Evolutionary conservation across 306 rosid genomes (phyloP).

Genomic region (Prosopis cineraria): DNA sequence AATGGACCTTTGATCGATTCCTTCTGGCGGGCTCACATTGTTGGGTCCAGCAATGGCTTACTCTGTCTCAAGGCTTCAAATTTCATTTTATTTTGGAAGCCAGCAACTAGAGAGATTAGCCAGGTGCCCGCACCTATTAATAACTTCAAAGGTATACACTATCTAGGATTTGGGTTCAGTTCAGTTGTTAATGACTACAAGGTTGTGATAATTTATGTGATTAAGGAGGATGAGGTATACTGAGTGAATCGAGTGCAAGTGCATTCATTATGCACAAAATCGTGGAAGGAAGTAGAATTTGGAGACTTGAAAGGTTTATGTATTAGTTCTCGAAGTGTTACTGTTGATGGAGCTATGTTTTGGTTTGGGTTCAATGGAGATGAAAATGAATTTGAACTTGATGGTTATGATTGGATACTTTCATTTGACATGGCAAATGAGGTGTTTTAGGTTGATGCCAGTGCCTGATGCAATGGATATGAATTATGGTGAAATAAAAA

Average conservation of each 20-base stretch:
- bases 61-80: background rate
- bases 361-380: background rate
- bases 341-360: background rate
- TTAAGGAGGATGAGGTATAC: rapidly evolving
- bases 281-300: background rate
- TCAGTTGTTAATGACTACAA: background rate
- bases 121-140: background rate
- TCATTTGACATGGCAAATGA: background rate
- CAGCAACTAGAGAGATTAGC: background rate
- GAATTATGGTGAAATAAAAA: background rate
- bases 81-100: background rate
- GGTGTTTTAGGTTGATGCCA: background rate
- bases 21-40: background rate
- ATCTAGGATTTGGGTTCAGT: background rate
- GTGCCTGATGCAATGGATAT: background rate
- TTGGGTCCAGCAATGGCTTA: background rate
- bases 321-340: background rate
- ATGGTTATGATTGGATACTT: background rate
- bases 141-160: background rate
- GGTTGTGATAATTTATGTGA: background rate
- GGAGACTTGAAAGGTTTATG: background rate
- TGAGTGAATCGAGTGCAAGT: background rate
- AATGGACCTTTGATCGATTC: background rate
- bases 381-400: background rate
- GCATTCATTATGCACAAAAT: background rate